Base-by-base conservation (phyloP, 306 rosid genomes). In the Delonix regia region DNA sequence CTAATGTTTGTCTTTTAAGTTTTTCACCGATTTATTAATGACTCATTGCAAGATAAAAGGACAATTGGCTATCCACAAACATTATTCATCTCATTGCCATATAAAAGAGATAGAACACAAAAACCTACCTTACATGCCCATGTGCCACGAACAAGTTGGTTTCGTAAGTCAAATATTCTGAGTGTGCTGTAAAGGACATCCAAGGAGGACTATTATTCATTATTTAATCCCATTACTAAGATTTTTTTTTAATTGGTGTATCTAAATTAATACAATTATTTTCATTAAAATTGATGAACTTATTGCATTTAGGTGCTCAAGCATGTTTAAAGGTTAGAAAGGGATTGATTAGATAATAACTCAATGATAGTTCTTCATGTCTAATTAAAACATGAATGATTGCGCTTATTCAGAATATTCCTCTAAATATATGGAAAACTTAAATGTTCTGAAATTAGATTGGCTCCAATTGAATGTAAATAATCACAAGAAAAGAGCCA, bases 61-160 rank as follows among this genome's bases (percentile, higher is more conserved):
- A 36, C 27, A 66, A 45, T 30, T 60, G 25, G 3, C 57, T 69
- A 38, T 61, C 15, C 68, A 61, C 21, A 28, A 49, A 60, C 60
- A 49, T 28, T 13, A n/a, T 14, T n/a, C 69, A 33, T 8, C 38
- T 49, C 13, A 30, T 7, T 28, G 52, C 62, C 66, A 48, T 30
- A 42, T 42, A 77, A 76, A 70, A 74, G 57, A 70, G 19, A 71
- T 18, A 22, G 72, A 59, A 47, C 14, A 71, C 49, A 30, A 63
- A 48, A 57, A 45, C 68, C 33, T 22, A 62, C 41, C 59, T 22
- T 51, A 73, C 62, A 51, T 28, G n/a, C 53, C 67, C 13, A 22
- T 68, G 55, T n/a, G 49, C 55, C 38, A 56, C 57, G 42, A 52
- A 73, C 80, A 8, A 38, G 36, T 73, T 25, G 75, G 24, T 14